Evolutionary conservation across 2,329 filamentous ascomycete species (phyloP), one percentile per base, ranked within the genome.

Genomic region (Huntiella abstrusa): DNA sequence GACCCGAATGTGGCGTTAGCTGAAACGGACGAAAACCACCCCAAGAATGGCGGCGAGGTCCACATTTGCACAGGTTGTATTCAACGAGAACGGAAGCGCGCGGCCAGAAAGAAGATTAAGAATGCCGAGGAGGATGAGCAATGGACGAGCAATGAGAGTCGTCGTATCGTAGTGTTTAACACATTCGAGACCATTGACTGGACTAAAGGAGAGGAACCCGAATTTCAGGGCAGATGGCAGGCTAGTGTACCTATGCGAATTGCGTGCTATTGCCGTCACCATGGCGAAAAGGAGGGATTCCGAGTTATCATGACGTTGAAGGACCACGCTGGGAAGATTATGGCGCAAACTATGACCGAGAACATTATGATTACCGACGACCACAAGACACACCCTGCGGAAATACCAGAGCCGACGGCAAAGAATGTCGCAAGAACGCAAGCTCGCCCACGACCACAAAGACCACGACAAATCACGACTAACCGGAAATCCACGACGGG

Each of bases 351-450:
- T 45, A 80, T 94, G 53, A 85, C 84, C 15, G 77, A 80, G 47
- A 83, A 85, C 0, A 93, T 96, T 53, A 88, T 95, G 73, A 95
- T 96, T 52, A 96, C 91, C 1, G 88, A 98, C 58, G 88, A 98
- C 57, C 88, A 96, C 66, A 96, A 96, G 65, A 94, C 85, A 5
- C 81, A 84, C 54, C 48, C 48, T n/a, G 48, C 46, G 7, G 48
- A 49, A 34, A 13, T 34, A 11, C 43, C 34, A 22, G 41, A 49
- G 10, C 40, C 46, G 3, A 7, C 32, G 15, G 41, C 37, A 35
- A 49, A 49, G 48, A 45, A 33, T 33, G 48, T 35, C 17, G 15
- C 43, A 13, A 40, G 44, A 15, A 36, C 41, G 4, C 44, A 44
- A 12, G 44, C 35, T 63, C 49, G 60, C 68, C 43, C 62, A 67